Conservation (phyloP, 805 yeast genomes). For the Saccharomycopsis sp. region DNA sequence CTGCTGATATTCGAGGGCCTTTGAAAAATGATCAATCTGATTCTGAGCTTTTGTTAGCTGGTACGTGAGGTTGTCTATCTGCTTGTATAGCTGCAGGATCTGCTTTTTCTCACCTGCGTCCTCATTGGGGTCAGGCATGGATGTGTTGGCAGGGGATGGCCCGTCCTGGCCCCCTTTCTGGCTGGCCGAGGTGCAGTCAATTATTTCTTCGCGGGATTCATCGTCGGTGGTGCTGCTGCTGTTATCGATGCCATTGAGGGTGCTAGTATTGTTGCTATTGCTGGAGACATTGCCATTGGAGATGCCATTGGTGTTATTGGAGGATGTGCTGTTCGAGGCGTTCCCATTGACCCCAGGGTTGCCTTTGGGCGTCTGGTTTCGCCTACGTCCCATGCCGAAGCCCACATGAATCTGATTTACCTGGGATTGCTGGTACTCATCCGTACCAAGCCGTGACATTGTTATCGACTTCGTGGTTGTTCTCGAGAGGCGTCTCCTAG, state of each 20-base stretch:
- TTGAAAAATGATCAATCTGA: conserved; percentile 3
- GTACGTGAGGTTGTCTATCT: background rate
- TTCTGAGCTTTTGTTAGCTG: conserved; percentile 3
- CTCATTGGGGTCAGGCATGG: background rate
- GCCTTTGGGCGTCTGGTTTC: background rate
- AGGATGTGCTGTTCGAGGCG: background rate
- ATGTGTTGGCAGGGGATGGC: too few species aligned
- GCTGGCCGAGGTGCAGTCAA: background rate
- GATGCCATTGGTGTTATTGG: background rate
- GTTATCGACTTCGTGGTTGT: background rate
- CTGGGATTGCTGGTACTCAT: background rate
- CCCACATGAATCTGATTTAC: background rate
- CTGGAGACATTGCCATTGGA: background rate
- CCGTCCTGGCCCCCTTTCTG: background rate
- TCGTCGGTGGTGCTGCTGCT: background rate
- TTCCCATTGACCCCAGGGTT: background rate
- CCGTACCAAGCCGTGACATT: conserved; percentile 1
- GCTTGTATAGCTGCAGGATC: background rate
- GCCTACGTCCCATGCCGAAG: background rate
- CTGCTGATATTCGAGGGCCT: conserved; percentile 5
- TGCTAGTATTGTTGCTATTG: background rate
- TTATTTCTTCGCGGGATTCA: background rate
- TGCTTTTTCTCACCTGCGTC: background rate
- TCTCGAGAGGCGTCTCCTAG: background rate
- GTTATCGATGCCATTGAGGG: background rate